A percentile compares a stretch with the other conserved stretches of the same genome.
Conservation (phyloP, 2,329 filamentous ascomycete species). For the Fusarium sp. region DNA sequence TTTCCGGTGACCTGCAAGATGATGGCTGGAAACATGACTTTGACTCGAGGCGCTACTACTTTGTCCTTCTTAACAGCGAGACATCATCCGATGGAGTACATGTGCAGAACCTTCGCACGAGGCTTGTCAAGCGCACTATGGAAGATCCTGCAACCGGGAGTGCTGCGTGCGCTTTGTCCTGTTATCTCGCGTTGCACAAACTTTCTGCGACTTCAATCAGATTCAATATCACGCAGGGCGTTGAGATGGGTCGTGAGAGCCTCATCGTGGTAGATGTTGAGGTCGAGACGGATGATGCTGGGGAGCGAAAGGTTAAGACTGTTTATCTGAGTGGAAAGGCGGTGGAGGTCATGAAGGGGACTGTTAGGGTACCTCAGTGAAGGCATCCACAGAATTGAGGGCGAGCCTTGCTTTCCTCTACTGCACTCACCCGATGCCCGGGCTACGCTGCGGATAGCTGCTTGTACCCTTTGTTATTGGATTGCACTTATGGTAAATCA, state of each 20-base stretch:
- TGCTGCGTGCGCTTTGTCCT: slow-evolving; percentile 67
- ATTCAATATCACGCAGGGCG: slow-evolving; percentile 70
- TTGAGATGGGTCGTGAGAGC: slow-evolving; percentile 72
- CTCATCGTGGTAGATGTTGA: slow-evolving; percentile 60
- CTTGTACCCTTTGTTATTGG: too few relatives aligned
- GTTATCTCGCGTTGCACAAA: slow-evolving; percentile 61
- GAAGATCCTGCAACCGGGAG: slow-evolving; percentile 74
- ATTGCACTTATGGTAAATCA: too few relatives aligned
- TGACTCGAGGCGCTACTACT: slow-evolving; percentile 68
- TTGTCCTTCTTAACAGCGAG: slow-evolving; percentile 54
- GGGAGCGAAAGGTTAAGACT: not conserved
- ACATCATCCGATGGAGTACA: slow-evolving; percentile 29
- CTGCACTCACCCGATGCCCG: too few relatives aligned
- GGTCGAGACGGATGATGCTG: slow-evolving; percentile 19
- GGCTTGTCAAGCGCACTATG: slow-evolving; percentile 65
- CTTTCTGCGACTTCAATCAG: slow-evolving; percentile 44
- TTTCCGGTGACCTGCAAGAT: slow-evolving; percentile 55
- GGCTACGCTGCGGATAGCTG: too few relatives aligned
- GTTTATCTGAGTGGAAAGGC: slow-evolving; percentile 31
- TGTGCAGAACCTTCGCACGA: slow-evolving; percentile 60
- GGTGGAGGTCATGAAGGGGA: slow-evolving; percentile 10
- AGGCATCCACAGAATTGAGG: not conserved
- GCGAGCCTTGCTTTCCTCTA: too few relatives aligned
- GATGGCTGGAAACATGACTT: slow-evolving; percentile 64
- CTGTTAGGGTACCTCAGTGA: not conserved